Conservation (phyloP, 1,284 basidiomycete species). For the Heliocybe sulcata region DNA sequence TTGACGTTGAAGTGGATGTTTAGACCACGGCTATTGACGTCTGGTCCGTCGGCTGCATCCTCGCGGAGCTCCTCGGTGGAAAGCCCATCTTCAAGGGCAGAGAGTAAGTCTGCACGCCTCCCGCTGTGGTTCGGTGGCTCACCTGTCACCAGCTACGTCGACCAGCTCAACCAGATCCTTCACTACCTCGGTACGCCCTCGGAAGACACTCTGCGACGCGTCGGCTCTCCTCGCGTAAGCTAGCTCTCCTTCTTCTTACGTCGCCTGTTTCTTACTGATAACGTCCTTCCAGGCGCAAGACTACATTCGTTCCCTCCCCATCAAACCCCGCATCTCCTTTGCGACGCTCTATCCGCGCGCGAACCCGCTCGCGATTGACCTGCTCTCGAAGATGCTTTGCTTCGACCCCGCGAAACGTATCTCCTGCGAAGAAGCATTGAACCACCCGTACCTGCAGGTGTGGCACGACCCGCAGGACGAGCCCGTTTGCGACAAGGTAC, state of each 20-base stretch:
- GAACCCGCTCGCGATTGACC: conserved; percentile 89
- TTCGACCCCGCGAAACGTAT: conserved; percentile 97
- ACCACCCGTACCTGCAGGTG: conserved; percentile 90
- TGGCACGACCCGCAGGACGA: conserved; percentile 96
- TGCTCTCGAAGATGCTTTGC: conserved; percentile 86
- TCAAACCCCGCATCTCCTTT: conserved; percentile 92
- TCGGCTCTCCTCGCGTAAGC: conserved; percentile 82
- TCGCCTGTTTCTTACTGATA: background rate
- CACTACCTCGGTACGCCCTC: conserved; percentile 97
- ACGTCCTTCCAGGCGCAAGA: conserved; percentile 76
- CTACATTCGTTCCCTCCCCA: conserved; percentile 96
- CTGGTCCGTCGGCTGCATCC: conserved; percentile 97
- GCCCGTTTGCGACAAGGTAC: conserved; percentile 67
- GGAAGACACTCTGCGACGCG: conserved; percentile 91
- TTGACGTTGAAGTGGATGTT: background rate
- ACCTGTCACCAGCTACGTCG: conserved; percentile 68
- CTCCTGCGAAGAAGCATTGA: conserved; percentile 91
- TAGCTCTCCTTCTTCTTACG: conserved; percentile 10
- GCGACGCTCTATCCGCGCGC: conserved; percentile 88
- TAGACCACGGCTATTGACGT: conserved; percentile 89
- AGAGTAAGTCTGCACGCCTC: conserved; percentile 52
- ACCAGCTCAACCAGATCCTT: conserved; percentile 97
- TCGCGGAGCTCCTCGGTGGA: conserved; percentile 93
- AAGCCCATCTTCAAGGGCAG: conserved; percentile 98
- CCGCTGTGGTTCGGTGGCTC: background rate